Evolutionary conservation across 2,329 filamentous ascomycete genomes (phyloP), one percentile per base, ranked within the genome.

Genomic region (Cladosporium sp.): DNA sequence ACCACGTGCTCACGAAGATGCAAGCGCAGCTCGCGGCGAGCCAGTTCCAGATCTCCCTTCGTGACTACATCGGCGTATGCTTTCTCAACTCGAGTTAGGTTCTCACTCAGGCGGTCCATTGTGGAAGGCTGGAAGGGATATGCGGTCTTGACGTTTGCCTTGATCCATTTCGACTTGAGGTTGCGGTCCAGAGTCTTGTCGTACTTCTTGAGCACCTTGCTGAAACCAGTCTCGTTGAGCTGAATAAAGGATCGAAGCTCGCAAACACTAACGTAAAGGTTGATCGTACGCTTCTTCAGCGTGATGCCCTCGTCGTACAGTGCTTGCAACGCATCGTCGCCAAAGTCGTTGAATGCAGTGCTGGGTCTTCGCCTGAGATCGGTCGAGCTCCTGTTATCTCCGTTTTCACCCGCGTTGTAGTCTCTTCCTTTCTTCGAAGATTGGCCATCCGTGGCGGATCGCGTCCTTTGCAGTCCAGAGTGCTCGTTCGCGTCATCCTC

Each of bases 181-280:
- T 84, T 84, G 57, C 85, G 84, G 68, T 96, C 86, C 51, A 95
- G 72, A 51, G 87, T 97, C 75, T 98, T 98, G 77, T 98, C 93
- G 64, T 93, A 98, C 69, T 98, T 98, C 72, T 98, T 98, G 58
- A 97, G 73, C 0, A 95, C 91, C 71, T 98, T 98, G 62, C 85
- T 82, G 71, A 98, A 98, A 11, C 93, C 93, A 0, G 93, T 98
- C 70, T 87, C 86, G 76, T 98, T 98, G 55, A 98, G 81, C 72
- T 97, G 92, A 49, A 91, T 84, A 64, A 91, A 98, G 2, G 92
- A 97, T 66, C 95, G 94, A 62, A 98, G 80, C 68, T 96, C 93
- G 71, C 92, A 96, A 15, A 97, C 75, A 57, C 88, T 86, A 39
- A 98, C 93, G 65, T 96, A 98, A 53, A 91, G 76, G 64, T 83